Evolutionary conservation across 768 basidiomycete genomes (phyloP), one percentile per base, ranked within the genome.

Genomic region (Tricholoma saponaceum): DNA sequence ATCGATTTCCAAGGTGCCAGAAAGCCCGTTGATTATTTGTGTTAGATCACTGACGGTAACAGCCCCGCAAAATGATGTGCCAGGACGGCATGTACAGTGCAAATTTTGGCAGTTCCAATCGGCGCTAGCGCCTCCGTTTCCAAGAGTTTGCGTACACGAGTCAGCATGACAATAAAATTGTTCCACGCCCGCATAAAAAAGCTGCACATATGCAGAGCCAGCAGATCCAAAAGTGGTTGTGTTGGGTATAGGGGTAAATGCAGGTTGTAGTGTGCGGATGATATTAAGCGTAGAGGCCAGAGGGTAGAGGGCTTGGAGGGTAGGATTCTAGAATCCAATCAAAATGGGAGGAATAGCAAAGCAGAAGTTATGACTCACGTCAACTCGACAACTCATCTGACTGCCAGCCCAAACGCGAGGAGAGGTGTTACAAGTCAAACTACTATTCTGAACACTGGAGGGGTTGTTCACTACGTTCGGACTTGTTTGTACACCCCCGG

Each of bases 151-250:
- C 0, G 68, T 72, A 73, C 95, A 97, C 5, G 78, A 74, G 60
- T 83, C 75, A 0, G 92, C 92, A 9, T 73, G 59, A 68, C 95
- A 98, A 69, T 82, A 90, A 73, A 98, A 98, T 66, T 97, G 93
- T 66, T 95, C 91, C 30, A 86, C 83, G 9, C 89, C 86, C n/a
- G 77, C 77, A 68, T 92, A 93, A 69, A 87, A 85, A 5, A 93
- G 74, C 61, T 92, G 89, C 0, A 86, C 86, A 58, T 79, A 85
- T n/a, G 80, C 69, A 7, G 80, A 75, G 10, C 82, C 79, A 14
- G 74, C 69, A 7, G 67, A 32, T 25, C 87, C 87, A 60, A 85
- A 85, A 6, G 83, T 77, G 5, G 85, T 85, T 4, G 76, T 66
- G 57, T 86, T 81, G 5, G 86, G 83, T 52, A 86, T 65, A 0